phyloP scores from a whole-genome alignment of 2,329 filamentous ascomycete species.

The Parasarocladium wereldwijsianum region DNA sequence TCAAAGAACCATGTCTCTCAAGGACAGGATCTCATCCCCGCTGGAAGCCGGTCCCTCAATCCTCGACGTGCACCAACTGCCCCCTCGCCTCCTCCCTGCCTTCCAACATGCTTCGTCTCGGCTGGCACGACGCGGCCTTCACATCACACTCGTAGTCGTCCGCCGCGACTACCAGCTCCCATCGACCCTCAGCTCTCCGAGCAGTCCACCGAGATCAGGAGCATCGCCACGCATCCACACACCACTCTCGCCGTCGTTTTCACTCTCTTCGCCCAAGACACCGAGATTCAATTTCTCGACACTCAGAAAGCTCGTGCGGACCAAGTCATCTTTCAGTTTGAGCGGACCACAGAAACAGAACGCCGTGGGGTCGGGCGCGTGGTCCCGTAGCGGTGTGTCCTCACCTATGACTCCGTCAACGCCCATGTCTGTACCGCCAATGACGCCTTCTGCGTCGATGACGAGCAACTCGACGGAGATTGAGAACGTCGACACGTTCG shows the following conservation, averaged over 20 bases:
- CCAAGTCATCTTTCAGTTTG: slow-evolving; percentile 8
- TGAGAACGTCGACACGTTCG: slow-evolving; percentile 24
- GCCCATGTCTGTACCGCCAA: slow-evolving; percentile 25
- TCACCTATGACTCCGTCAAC: slow-evolving; percentile 22
- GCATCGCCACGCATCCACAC: slow-evolving; percentile 7
- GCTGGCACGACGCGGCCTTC: slow-evolving; percentile 37
- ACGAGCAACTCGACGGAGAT: slow-evolving; percentile 19
- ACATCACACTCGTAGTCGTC: slow-evolving; percentile 43
- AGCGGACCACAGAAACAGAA: background rate
- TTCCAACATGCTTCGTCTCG: slow-evolving; percentile 43
- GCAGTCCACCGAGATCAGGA: background rate
- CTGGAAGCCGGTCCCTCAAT: slow-evolving; percentile 48
- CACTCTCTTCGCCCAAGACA: slow-evolving; percentile 12
- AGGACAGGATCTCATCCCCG: slow-evolving; percentile 44
- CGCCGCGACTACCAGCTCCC: slow-evolving; percentile 41
- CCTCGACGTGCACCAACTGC: slow-evolving; percentile 42
- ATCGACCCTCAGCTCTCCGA: slow-evolving; percentile 11
- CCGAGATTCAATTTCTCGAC: slow-evolving; percentile 16
- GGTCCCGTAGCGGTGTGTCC: too few relatives aligned
- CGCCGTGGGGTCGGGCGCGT: slow-evolving; percentile 1
- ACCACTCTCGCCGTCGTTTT: background rate
- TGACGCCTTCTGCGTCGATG: slow-evolving; percentile 31
- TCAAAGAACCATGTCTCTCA: slow-evolving; percentile 26
- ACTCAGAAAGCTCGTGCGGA: slow-evolving; percentile 17
- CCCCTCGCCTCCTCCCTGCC: slow-evolving; percentile 35